Conservation (phyloP, 2,329 filamentous ascomycete species). For the Colletotrichum echinochloae region DNA sequence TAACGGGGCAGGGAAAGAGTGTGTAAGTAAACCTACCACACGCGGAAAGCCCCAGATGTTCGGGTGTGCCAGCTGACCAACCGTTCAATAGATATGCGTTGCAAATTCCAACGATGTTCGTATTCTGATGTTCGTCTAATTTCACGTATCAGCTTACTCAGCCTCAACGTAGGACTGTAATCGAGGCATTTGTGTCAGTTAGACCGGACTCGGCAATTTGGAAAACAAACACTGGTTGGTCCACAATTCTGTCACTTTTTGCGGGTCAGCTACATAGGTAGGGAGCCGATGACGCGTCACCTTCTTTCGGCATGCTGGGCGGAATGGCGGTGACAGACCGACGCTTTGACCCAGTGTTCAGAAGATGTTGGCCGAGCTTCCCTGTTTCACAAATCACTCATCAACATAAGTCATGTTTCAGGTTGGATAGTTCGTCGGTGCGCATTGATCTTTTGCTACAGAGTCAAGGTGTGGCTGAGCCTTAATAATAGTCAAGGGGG, state of each 20-base stretch:
- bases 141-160: neutral
- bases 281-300: neutral
- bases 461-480: neutral
- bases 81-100: slow-evolving; percentile 1
- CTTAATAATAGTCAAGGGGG: too few species aligned
- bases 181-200: slow-evolving; percentile 3
- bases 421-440: neutral
- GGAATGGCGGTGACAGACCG: neutral
- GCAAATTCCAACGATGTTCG: neutral
- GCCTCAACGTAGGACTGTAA: neutral
- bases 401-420: neutral
- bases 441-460: neutral
- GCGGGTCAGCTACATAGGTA: neutral
- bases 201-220: neutral
- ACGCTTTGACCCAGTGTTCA: slow-evolving; percentile 1
- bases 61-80: neutral
- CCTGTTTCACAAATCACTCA: neutral
- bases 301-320: neutral
- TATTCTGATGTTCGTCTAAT: neutral
- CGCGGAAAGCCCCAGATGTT: neutral
- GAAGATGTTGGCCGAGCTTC: neutral
- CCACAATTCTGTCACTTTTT: neutral
- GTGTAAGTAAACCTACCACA: neutral
- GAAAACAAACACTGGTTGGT: too few species aligned
- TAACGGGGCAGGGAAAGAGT: neutral